Conservation (phyloP, 2,329 filamentous ascomycete genomes). For the Aurifilum marmelostoma region DNA sequence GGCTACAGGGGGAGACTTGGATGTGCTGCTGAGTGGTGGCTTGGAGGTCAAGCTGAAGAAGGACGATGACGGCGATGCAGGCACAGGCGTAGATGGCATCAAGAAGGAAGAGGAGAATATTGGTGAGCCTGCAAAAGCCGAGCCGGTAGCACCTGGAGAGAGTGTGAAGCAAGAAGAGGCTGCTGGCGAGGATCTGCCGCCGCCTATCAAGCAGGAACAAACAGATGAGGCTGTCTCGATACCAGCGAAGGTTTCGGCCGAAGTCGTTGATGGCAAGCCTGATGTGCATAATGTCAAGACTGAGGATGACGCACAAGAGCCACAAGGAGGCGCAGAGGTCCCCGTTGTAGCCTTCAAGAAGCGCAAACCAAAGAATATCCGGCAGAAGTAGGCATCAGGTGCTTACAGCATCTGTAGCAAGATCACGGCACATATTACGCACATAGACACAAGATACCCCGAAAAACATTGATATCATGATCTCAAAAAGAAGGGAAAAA, state of each 20-base stretch:
- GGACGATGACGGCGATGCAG: constrained; percentile 34
- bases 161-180: constrained; percentile 46
- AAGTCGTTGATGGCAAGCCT: constrained; percentile 32
- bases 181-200: constrained; percentile 29
- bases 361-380: constrained; percentile 69
- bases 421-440: too few relatives aligned
- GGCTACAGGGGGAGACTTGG: constrained; percentile 59
- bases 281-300: constrained; percentile 22
- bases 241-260: constrained; percentile 24
- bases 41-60: constrained; percentile 38
- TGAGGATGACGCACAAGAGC: constrained; percentile 36
- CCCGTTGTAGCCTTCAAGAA: constrained; percentile 76
- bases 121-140: constrained; percentile 33
- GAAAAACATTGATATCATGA: not conserved
- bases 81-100: constrained; percentile 31
- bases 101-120: constrained; percentile 36
- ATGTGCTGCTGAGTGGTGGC: constrained; percentile 57
- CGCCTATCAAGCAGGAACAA: constrained; percentile 47
- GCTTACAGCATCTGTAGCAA: too few relatives aligned
- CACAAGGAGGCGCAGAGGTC: constrained; percentile 30
- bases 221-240: constrained; percentile 33
- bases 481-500: too few relatives aligned
- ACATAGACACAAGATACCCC: not conserved
- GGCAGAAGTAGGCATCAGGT: constrained; percentile 53
- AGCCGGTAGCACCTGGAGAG: constrained; percentile 33